Percentiles rank a stretch among this genome's conserved stretches.
Conservation (phyloP, 1,284 basidiomycete genomes). For the Flammula alnicola region DNA sequence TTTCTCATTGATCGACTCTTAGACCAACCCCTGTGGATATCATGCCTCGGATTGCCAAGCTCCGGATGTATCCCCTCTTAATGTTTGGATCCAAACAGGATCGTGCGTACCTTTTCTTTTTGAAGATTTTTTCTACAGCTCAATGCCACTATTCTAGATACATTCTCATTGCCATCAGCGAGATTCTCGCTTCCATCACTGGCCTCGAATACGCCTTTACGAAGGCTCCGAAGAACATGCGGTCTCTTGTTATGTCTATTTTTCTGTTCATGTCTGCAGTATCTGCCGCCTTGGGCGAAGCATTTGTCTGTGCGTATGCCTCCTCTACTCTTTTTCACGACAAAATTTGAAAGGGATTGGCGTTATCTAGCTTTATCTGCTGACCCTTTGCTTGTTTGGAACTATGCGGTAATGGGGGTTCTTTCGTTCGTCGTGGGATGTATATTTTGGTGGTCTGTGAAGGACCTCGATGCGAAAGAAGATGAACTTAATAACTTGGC, state of each 20-base stretch:
- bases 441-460: slow-evolving; percentile 67
- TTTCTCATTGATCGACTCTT: background rate
- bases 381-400: slow-evolving; percentile 60
- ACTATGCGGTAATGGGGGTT: slow-evolving; percentile 50
- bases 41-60: slow-evolving; percentile 56
- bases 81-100: slow-evolving; percentile 77
- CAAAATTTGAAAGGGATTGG: background rate
- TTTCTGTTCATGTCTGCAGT: too few relatives aligned
- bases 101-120: slow-evolving; percentile 40
- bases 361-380: slow-evolving; percentile 43
- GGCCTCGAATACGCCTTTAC: too few relatives aligned
- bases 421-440: slow-evolving; percentile 42
- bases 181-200: slow-evolving; percentile 87
- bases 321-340: background rate
- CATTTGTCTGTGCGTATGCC: slow-evolving; percentile 61
- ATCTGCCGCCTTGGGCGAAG: slow-evolving; percentile 66
- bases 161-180: slow-evolving; percentile 68
- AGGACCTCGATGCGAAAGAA: slow-evolving; percentile 62
- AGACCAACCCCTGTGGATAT: slow-evolving; percentile 67
- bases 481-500: slow-evolving; percentile 56
- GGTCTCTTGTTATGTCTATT: too few relatives aligned
- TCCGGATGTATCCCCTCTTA: slow-evolving; percentile 55
- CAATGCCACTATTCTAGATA: slow-evolving; percentile 41
- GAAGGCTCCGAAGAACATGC: too few relatives aligned
- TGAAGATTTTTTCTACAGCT: background rate